phyloP scores from a whole-genome alignment of 768 basidiomycete genomes.

The Xerocomus brunneocitrinus region DNA sequence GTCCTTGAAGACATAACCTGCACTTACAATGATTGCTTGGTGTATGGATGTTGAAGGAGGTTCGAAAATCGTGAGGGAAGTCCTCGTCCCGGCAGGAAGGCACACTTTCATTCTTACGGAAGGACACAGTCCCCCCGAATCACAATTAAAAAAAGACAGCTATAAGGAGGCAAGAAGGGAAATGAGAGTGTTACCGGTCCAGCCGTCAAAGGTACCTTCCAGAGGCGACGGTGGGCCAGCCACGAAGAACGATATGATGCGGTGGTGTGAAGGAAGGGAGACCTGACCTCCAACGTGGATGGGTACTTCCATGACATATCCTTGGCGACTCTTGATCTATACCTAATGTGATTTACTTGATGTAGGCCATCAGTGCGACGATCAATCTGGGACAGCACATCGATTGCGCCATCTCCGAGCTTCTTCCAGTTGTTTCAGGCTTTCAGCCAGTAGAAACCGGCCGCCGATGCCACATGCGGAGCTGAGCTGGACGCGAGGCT shows the following conservation, averaged over 20 bases:
- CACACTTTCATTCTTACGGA: neutral
- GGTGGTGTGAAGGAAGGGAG: slow-evolving; percentile 20
- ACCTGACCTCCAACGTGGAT: neutral
- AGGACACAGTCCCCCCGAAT: neutral
- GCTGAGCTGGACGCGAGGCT: neutral
- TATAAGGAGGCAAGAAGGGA: neutral
- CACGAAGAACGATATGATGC: slow-evolving; percentile 25
- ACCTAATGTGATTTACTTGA: neutral
- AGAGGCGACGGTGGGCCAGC: slow-evolving; percentile 34
- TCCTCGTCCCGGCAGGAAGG: slow-evolving; percentile 2
- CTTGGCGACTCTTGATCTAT: neutral
- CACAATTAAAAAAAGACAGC: neutral
- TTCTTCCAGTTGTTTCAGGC: neutral
- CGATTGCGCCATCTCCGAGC: neutral
- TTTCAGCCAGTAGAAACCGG: neutral
- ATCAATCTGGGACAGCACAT: slow-evolving; percentile 17
- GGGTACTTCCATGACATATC: neutral
- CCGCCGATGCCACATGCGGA: neutral
- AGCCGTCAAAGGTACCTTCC: slow-evolving; percentile 26
- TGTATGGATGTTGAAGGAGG: slow-evolving; percentile 13
- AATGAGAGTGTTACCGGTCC: slow-evolving; percentile 7
- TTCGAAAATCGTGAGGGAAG: neutral
- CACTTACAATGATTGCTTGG: slow-evolving; percentile 21
- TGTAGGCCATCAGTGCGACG: slow-evolving; percentile 1
- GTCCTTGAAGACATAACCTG: neutral